Conservation (phyloP, 176 grass and related monocot species). For the Rhipidocladum racemiflorum region DNA sequence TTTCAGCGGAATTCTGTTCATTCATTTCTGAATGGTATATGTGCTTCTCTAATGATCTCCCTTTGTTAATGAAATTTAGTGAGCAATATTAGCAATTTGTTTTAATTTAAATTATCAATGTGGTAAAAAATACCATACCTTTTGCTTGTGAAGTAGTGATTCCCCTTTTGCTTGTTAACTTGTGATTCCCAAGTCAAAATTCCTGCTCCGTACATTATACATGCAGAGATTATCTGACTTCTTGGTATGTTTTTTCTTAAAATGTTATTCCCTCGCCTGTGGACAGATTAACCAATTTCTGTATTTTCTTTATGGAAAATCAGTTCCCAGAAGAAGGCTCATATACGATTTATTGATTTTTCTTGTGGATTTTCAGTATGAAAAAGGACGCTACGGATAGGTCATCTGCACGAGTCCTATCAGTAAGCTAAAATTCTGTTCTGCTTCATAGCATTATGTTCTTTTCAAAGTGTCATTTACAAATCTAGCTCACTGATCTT, state of each 20-base stretch:
- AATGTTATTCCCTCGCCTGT: background rate
- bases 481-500: slow-evolving; percentile 14
- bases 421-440: slow-evolving; percentile 43
- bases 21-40: slow-evolving; percentile 82
- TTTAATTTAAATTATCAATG: background rate
- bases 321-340: background rate
- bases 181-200: background rate
- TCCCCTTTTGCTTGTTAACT: background rate
- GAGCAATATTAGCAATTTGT: background rate
- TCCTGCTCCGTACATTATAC: background rate
- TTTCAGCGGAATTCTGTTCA: slow-evolving; percentile 79
- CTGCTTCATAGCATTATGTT: background rate
- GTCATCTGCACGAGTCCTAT: slow-evolving; percentile 61
- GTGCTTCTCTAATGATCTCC: background rate
- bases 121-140: background rate
- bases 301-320: background rate
- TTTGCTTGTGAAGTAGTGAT: background rate
- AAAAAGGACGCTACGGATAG: slow-evolving; percentile 69
- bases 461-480: background rate
- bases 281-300: background rate
- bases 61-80: slow-evolving; percentile 1
- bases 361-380: slow-evolving; percentile 52
- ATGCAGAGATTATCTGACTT: background rate
- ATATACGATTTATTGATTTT: slow-evolving; percentile 12
- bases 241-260: background rate